Evolutionary conservation across 2,329 filamentous ascomycete genomes (phyloP), one percentile per base, ranked within the genome.

Genomic region (Alternaria ethzedia): DNA sequence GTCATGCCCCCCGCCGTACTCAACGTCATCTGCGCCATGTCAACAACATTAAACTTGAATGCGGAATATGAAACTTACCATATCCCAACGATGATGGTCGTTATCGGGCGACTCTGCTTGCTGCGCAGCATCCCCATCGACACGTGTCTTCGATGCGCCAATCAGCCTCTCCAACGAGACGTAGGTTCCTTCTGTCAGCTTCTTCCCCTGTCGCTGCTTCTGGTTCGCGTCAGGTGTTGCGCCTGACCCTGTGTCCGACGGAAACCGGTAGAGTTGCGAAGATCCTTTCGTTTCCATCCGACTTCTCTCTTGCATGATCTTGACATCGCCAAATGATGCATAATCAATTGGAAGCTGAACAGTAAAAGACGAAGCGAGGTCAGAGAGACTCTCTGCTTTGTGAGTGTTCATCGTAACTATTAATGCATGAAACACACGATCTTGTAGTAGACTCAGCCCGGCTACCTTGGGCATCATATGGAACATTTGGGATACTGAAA

Each of bases 11-110:
- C 84, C 0, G 91, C 91, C 76, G 94, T 87, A 63, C 89, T 91
- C 11, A 89, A 86, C 10, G 91, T 94, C 9, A 88, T 90, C 90
- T 62, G 30, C 12, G n/a, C 13, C 28, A 94, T 94, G 60, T 90
- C 82, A 61, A 45, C 36, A n/a, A 20, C 15, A 15, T 30, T 25
- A 17, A 46, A 13, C 32, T 46, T 23, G 25, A 9, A 44, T 15
- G 21, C 32, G 4, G 6, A 5, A 21, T 12, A 20, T 21, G 13
- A 23, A 44, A 17, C 47, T 6, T 58, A 59, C 60, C 90, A 95
- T 94, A 61, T 90, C 82, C 92, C 92, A 96, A 78, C 91, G 89
- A 54, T 72, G 71, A 23, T 54, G 20, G 25, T 63, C 20, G 21
- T 23, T 46, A 9, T 20, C 20, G 25, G 54, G 36, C 9, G 25